Percentiles rank a stretch among this genome's conserved stretches.
These are phyloP conservation scores for Sporothrix protearum DNA, from an alignment of 2,329 filamentous ascomycete species.

Conservation along the genomic window DNA sequence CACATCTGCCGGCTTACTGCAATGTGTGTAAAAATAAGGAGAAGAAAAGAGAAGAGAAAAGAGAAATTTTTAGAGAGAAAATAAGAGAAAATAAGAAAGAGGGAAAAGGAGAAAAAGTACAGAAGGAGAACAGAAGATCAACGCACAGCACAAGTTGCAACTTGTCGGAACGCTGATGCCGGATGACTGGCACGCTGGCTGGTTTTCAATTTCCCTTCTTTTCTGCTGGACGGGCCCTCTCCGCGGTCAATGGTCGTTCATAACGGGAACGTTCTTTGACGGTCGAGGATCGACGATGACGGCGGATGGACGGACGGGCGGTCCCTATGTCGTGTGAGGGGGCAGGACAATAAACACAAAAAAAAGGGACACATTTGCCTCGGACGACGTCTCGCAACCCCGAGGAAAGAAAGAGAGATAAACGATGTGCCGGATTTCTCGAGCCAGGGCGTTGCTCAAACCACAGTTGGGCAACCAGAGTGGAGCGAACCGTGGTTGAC, in stretches of 20 bases:
- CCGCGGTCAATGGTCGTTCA: background rate
- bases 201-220: constrained; percentile 4
- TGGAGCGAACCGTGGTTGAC: background rate
- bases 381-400: constrained; percentile 6
- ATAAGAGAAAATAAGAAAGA: background rate
- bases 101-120: too few relatives aligned
- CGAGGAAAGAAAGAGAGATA: background rate
- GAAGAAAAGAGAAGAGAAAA: too few relatives aligned
- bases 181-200: background rate
- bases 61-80: background rate
- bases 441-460: constrained; percentile 3
- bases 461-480: background rate
- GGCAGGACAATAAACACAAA: background rate
- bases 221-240: background rate
- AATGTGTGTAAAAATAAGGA: too few relatives aligned
- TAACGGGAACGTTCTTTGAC: background rate
- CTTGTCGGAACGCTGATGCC: background rate
- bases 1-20: too few relatives aligned
- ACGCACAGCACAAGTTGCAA: background rate
- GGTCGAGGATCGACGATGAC: background rate
- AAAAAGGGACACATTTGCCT: background rate
- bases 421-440: constrained; percentile 7
- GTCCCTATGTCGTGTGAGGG: background rate
- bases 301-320: background rate
- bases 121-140: background rate